Base-by-base conservation (phyloP, 768 basidiomycete species). In the Grammothele lineata region DNA sequence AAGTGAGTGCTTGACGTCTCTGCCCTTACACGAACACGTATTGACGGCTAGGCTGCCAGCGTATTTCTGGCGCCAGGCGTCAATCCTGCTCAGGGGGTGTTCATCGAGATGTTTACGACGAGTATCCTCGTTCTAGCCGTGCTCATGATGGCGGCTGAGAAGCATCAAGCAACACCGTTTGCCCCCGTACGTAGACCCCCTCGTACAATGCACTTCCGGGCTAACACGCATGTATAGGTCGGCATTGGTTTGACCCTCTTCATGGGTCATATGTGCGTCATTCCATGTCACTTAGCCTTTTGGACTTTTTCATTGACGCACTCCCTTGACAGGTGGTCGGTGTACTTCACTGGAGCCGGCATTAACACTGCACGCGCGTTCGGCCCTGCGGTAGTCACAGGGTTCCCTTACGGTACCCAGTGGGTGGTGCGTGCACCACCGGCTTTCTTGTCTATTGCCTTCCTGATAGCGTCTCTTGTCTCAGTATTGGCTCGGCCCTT, bases 71-170 rank as follows among this genome's bases (percentile, higher is more conserved):
- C 68, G 8, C 57, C 63, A 17, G 74, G 72, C 4, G 62, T 77
- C 48, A 84, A 73, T 62, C 50, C 62, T 3, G 71, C 78, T 0
- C 80, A 85, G 60, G 81, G 70, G 10, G 73, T 83, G 15, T 85
- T 85, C 61, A 83, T 85, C 50, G 83, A 86, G 60, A 80, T 83
- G 75, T 85, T 85, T 62, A 74, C 78, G 54, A 85, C 83, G 12
- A 69, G 76, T 11, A 69, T 71, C 14, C 69, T 85, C 33, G 75
- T 79, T 35, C 62, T 83, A 12, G 69, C 84, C 5, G 80, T 85
- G n/a, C 74, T 85, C 51, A 85, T 86, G 81, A 62, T 86, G 21
- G 84, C 85, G 4, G 80, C 78, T 14, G 85, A 85, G 63, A 85
- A 85, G 63, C 83, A 84, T 54, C 66, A 69, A 22, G 69, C 71